Conservation (phyloP, 176 grass and related monocot species). For the Tillandsia leiboldiana region DNA sequence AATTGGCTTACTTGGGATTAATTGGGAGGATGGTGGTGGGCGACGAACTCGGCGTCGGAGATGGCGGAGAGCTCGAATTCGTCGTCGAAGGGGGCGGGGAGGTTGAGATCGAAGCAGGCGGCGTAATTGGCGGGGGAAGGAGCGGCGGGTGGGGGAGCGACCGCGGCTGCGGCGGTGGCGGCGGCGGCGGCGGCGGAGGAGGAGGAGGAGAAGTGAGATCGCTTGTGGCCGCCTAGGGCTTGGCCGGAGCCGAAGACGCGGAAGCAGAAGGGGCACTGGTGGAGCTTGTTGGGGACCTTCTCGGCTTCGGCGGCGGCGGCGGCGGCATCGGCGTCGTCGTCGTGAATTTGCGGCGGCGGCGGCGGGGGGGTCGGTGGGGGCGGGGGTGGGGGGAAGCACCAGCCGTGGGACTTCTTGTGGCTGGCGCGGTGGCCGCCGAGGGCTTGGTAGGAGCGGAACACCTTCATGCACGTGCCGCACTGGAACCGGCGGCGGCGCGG, state of each 20-base stretch:
- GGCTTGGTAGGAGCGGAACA: slow-evolving; percentile 73
- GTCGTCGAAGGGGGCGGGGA: slow-evolving; percentile 4
- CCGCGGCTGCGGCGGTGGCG: too few species aligned
- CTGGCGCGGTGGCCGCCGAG: slow-evolving; percentile 82
- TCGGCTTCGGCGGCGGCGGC: neutral
- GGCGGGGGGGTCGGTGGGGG: neutral
- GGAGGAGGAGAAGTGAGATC: slow-evolving; percentile 33
- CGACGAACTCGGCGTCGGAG: slow-evolving; percentile 5
- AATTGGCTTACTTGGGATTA: neutral
- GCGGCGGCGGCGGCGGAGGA: neutral
- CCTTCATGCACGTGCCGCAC: slow-evolving; percentile 67
- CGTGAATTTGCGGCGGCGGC: neutral
- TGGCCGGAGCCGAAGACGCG: slow-evolving; percentile 76
- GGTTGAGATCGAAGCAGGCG: slow-evolving; percentile 5
- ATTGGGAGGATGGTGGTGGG: neutral
- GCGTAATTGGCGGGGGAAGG: neutral
- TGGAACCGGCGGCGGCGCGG: slow-evolving; percentile 29
- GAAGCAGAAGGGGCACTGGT: slow-evolving; percentile 81
- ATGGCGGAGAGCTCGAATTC: slow-evolving; percentile 12
- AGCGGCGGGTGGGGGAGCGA: neutral
- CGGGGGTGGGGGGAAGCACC: slow-evolving; percentile 26
- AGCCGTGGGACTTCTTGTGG: slow-evolving; percentile 60
- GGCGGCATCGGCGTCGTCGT: neutral
- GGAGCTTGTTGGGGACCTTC: slow-evolving; percentile 16
- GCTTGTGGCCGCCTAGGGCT: slow-evolving; percentile 87